A percentile compares a stretch with the other conserved stretches of the same genome.
These are phyloP conservation scores for Mucuna pruriens DNA, from an alignment of 306 rosid genomes.

Conservation along the genomic window DNA sequence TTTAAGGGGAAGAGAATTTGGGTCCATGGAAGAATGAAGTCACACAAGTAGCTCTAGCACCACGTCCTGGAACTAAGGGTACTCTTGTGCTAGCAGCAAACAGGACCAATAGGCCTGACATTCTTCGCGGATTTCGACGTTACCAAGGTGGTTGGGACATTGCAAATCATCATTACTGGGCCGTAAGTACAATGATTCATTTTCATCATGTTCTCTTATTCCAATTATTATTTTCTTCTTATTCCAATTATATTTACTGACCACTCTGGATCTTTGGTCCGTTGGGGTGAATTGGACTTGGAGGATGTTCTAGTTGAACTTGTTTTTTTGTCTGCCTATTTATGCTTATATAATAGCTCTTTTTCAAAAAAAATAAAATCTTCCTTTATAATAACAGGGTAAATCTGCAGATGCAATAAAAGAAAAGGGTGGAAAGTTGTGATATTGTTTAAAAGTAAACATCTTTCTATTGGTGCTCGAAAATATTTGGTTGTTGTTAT, in stretches of 20 bases:
- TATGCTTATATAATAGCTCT: neutral
- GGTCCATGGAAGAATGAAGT: slow-evolving; percentile 76
- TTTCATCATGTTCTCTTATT: neutral
- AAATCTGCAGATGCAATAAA: neutral
- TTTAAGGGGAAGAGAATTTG: slow-evolving; percentile 59
- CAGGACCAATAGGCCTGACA: slow-evolving; percentile 81
- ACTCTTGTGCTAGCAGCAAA: slow-evolving; percentile 80
- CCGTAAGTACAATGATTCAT: slow-evolving; percentile 57
- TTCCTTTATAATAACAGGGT: neutral
- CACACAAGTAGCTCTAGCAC: slow-evolving; percentile 52
- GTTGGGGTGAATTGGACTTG: neutral
- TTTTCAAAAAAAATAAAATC: neutral
- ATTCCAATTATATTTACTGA: neutral
- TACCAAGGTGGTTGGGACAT: slow-evolving; percentile 90
- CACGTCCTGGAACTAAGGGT: slow-evolving; percentile 53
- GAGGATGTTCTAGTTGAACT: neutral
- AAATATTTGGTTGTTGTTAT: neutral
- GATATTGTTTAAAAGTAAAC: neutral
- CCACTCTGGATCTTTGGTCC: neutral
- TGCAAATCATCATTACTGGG: slow-evolving; percentile 79
- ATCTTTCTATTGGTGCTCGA: neutral
- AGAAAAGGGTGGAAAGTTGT: neutral
- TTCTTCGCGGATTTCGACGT: slow-evolving; percentile 58
- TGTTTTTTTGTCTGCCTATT: neutral
- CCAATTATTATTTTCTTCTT: slow-evolving; percentile 23